Percentiles rank a stretch among this genome's conserved stretches.
Evolutionary conservation across 2,329 filamentous ascomycete genomes (phyloP).

Genomic region (Penicillium sp.): DNA sequence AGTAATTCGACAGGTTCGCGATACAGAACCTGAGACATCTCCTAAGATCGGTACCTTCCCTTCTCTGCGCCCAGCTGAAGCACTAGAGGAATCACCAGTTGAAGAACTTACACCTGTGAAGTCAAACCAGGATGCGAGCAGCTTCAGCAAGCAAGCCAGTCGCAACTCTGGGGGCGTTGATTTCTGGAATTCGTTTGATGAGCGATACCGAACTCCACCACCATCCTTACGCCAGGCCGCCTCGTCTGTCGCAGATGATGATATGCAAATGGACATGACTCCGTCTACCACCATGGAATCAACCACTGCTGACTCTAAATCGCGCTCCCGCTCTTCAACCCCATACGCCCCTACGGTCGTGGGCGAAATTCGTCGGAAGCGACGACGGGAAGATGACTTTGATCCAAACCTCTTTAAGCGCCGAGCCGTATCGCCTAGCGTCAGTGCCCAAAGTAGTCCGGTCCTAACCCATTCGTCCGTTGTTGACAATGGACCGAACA

Average conservation of each 20-base stretch:
- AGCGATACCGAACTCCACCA: conserved; percentile 65
- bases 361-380: conserved; percentile 74
- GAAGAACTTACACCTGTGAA: conserved; percentile 25
- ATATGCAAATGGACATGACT: conserved; percentile 41
- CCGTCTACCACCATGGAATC: conserved; percentile 34
- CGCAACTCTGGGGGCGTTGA: conserved; percentile 70
- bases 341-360: conserved; percentile 55
- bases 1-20: conserved; percentile 90
- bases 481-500: conserved; percentile 57
- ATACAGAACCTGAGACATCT: conserved; percentile 68
- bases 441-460: conserved; percentile 88
- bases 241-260: conserved; percentile 48
- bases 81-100: conserved; percentile 5
- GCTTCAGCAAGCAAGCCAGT: conserved; percentile 73
- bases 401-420: conserved; percentile 87
- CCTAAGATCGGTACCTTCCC: conserved; percentile 44
- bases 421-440: conserved; percentile 83
- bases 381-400: conserved; percentile 87
- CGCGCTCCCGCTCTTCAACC: conserved; percentile 42
- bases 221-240: conserved; percentile 55
- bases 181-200: conserved; percentile 80
- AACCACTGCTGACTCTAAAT: conserved; percentile 28
- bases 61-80: conserved; percentile 50
- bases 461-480: conserved; percentile 79
- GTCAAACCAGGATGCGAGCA: conserved; percentile 58